These are phyloP conservation scores for Colletotrichum melonis DNA, from an alignment of 2,329 filamentous ascomycete genomes.

Conservation along the genomic window DNA sequence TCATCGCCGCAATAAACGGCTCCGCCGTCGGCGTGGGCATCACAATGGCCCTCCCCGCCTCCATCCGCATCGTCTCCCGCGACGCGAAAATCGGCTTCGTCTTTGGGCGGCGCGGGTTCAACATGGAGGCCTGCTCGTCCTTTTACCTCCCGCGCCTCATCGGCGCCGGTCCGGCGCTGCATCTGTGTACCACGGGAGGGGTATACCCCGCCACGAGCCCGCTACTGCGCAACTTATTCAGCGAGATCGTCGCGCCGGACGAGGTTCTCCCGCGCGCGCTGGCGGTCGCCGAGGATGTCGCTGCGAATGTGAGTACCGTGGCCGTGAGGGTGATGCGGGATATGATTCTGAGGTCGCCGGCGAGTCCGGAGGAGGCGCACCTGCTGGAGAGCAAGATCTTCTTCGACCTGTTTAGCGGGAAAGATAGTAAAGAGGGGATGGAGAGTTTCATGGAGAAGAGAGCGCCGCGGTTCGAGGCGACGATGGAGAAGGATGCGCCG, in stretches of 20 bases:
- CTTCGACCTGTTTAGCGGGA: conserved; percentile 66
- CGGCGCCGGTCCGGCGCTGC: conserved; percentile 71
- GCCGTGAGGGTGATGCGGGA: conserved; percentile 76
- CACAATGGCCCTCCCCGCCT: conserved; percentile 69
- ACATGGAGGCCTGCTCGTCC: conserved; percentile 77
- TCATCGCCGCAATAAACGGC: conserved; percentile 69
- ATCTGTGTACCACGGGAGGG: conserved; percentile 74
- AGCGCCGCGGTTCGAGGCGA: conserved; percentile 69
- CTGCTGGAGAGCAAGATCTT: conserved; percentile 75
- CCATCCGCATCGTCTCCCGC: conserved; percentile 63
- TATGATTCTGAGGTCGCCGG: conserved; percentile 71
- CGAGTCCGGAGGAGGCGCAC: conserved; percentile 74
- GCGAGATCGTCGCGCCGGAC: conserved; percentile 69
- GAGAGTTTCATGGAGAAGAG: conserved; percentile 78
- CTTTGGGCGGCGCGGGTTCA: conserved; percentile 76
- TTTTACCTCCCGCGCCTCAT: conserved; percentile 80
- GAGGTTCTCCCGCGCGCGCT: conserved; percentile 74
- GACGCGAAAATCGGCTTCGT: conserved; percentile 79
- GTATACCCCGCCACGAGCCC: conserved; percentile 65
- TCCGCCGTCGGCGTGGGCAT: conserved; percentile 70
- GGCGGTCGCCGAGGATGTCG: conserved; percentile 74
- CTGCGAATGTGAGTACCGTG: conserved; percentile 72
- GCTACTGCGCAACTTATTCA: conserved; percentile 72
- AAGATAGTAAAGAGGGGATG: conserved; percentile 75
- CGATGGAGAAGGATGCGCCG: conserved; percentile 69